Evolutionary conservation across 75 land plant genomes (phyloP), one percentile per base, ranked within the genome.

Genomic region (Sequoiadendron giganteum): DNA sequence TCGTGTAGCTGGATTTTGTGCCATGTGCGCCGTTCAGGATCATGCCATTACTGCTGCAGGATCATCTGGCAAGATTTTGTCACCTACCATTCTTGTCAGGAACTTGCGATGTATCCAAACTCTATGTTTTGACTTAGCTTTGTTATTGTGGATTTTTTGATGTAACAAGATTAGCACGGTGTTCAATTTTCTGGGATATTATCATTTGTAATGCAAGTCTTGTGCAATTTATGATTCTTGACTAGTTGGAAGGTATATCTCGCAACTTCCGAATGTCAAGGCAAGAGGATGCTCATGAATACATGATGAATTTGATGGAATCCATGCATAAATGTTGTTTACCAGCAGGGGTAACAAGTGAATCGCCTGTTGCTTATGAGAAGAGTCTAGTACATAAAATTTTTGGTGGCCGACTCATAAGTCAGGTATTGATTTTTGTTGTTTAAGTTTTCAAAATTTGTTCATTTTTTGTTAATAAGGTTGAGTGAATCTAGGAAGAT

Each of bases 261-360:
- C 90, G 96, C 32, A 95, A 89, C 49, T 97, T 97, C 56, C 93
- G 92, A 34, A 91, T 85, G 87, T 85, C 90, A 43, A 94, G 95
- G 86, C 99, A 97, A 86, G 99, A 97, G 87, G 99, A 97, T 94
- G 99, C 99, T 13, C 99, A 97, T 87, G 99, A 97, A 49, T 96
- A 93, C 90, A 93, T 97, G 96, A 90, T 97, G 14, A 92, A 97
- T 89, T 87, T 97, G 80, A 91, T 97, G 42, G 99, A 97, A 79
- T 94, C 98, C 32, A 93, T 97, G 94, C 97, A 97, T 40, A 97
- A 96, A 68, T 96, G 96, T 87, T 95, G 96, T 89, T 86, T 95
- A 56, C 95, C 97, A 34, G 89, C 89, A 76, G 95, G 95, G 30
- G 90, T 93, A 32, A 85, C 96, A 32, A 93, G 88, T 89, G 93